phyloP scores from a whole-genome alignment of 2,329 filamentous ascomycete species.

The Fusarium tricinctum region DNA sequence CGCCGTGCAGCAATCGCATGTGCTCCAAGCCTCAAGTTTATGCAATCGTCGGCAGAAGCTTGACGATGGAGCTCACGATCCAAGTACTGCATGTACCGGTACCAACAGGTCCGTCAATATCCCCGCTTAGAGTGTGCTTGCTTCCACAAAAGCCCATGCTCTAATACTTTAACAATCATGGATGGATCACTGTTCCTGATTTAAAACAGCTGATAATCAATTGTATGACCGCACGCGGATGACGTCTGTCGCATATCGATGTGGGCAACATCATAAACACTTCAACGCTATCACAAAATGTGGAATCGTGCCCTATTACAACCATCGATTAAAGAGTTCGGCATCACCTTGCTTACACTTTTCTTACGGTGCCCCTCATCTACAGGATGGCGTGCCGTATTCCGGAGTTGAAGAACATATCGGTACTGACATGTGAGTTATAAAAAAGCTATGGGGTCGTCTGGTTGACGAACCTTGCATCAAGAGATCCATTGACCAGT shows the following conservation, averaged over 20 bases:
- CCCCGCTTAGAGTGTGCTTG: constrained; percentile 11
- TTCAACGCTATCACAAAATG: constrained; percentile 9
- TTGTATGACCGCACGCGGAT: constrained; percentile 31
- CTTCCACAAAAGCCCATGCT: constrained; percentile 15
- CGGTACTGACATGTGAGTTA: neutral
- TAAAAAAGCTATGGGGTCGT: neutral
- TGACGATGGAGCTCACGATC: constrained; percentile 41
- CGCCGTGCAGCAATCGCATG: constrained; percentile 28
- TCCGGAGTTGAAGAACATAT: neutral
- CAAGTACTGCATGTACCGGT: constrained; percentile 27
- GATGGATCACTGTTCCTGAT: constrained; percentile 13
- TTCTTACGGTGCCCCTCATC: neutral
- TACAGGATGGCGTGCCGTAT: neutral
- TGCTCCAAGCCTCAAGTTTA: constrained; percentile 26
- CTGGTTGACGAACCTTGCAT: neutral
- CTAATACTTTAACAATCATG: constrained; percentile 20
- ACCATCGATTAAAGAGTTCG: neutral
- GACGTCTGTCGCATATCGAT: constrained; percentile 2
- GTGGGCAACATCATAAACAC: neutral
- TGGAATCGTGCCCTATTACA: neutral
- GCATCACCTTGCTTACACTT: neutral
- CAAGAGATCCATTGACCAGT: neutral
- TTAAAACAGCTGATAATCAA: constrained; percentile 3
- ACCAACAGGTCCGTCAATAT: constrained; percentile 8
- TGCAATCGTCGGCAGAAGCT: constrained; percentile 21